Percentiles rank a stretch among this genome's conserved stretches.
These are phyloP conservation scores for Coemansia sp. DNA, from an alignment of 192 early-diverging fungal species.

Conservation along the genomic window DNA sequence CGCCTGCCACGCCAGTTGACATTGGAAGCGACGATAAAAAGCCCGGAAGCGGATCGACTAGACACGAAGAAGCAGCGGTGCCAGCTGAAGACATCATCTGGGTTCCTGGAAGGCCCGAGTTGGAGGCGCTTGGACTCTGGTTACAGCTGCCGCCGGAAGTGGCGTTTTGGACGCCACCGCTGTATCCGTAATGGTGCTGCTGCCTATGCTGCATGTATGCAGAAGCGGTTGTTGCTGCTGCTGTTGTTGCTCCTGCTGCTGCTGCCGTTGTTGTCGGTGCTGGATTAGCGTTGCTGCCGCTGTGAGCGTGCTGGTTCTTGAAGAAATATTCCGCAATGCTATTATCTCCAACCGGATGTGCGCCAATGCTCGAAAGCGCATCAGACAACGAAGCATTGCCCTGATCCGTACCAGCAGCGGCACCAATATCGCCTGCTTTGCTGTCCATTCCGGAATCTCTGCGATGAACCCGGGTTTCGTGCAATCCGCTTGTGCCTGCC, in stretches of 20 bases:
- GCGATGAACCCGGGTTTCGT: slow-evolving; percentile 30
- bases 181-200: slow-evolving; percentile 21
- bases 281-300: slow-evolving; percentile 5
- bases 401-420: not conserved
- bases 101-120: slow-evolving; percentile 38
- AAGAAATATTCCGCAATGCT: slow-evolving; percentile 47
- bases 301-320: slow-evolving; percentile 29
- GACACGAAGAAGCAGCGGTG: slow-evolving; percentile 1
- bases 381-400: slow-evolving; percentile 10
- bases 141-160: slow-evolving; percentile 14
- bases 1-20: slow-evolving; percentile 4
- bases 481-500: not conserved
- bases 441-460: slow-evolving; percentile 26
- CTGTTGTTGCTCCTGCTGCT: slow-evolving; percentile 8
- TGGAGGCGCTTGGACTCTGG: slow-evolving; percentile 40
- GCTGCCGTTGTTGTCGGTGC: not conserved
- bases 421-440: not conserved
- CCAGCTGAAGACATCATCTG: slow-evolving; percentile 4
- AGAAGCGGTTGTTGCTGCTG: slow-evolving; percentile 20
- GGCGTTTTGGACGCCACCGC: slow-evolving; percentile 11
- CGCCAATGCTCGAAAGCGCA: slow-evolving; percentile 20
- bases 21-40: slow-evolving; percentile 47
- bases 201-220: slow-evolving; percentile 11
- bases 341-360: slow-evolving; percentile 15
- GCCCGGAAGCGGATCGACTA: slow-evolving; percentile 41